Percentiles rank a stretch among this genome's conserved stretches.
phyloP scores from a whole-genome alignment of 139 green algal species.

The Micromonas pusilla region DNA sequence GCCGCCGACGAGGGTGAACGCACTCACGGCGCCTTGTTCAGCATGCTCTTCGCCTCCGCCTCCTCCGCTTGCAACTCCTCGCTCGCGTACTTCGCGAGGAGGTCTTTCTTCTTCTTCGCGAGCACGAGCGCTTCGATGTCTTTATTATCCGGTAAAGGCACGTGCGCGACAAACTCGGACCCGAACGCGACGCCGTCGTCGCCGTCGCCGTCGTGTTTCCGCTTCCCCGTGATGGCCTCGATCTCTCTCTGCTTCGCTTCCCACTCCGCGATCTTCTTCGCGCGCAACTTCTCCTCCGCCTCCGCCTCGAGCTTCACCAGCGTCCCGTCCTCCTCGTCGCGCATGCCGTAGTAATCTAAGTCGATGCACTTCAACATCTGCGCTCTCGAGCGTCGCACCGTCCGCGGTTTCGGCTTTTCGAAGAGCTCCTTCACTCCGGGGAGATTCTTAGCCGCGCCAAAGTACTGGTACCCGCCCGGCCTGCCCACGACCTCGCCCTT shows the following conservation, averaged over 20 bases:
- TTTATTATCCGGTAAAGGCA: slow-evolving; percentile 79
- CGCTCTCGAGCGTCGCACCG: slow-evolving; percentile 56
- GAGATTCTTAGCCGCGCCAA: slow-evolving; percentile 96
- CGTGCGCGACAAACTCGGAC: slow-evolving; percentile 74
- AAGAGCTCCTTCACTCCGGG: slow-evolving; percentile 97
- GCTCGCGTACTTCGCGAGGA: slow-evolving; percentile 78
- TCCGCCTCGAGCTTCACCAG: slow-evolving; percentile 46
- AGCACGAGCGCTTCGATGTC: slow-evolving; percentile 81
- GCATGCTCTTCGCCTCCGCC: slow-evolving; percentile 7
- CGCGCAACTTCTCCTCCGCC: slow-evolving; percentile 14
- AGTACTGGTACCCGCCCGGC: slow-evolving; percentile 72
- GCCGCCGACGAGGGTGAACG: background rate
- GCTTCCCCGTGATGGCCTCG: background rate
- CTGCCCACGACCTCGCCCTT: slow-evolving; percentile 41
- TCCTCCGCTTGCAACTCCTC: slow-evolving; percentile 42
- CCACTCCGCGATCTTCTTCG: background rate
- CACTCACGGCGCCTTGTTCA: slow-evolving; percentile 16
- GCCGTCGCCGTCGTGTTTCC: slow-evolving; percentile 40
- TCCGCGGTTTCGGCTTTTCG: slow-evolving; percentile 61
- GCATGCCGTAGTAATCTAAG: slow-evolving; percentile 95
- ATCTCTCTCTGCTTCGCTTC: background rate
- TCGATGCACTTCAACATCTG: slow-evolving; percentile 87
- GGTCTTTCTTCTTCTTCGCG: slow-evolving; percentile 78
- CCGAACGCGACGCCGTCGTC: slow-evolving; percentile 67
- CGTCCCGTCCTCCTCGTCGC: slow-evolving; percentile 88